Percentiles rank a stretch among this genome's conserved stretches.
phyloP scores from a whole-genome alignment of 2,329 filamentous ascomycete genomes.

The Phyllosticta citrichinensis region DNA sequence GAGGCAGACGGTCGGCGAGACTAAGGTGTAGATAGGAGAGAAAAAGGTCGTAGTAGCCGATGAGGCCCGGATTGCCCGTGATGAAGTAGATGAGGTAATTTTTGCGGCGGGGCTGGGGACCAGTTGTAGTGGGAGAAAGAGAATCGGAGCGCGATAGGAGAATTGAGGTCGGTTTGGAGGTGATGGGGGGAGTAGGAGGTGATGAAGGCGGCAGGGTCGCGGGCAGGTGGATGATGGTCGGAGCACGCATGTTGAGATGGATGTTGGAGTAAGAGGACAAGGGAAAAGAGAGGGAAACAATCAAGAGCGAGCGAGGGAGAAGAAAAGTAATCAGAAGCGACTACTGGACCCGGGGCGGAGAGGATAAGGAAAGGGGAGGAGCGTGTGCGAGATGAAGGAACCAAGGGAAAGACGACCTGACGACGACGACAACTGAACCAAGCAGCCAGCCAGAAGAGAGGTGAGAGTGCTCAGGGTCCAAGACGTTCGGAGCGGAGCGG shows the following conservation, averaged over 20 bases:
- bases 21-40: constrained; percentile 47
- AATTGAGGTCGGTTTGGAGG: neutral
- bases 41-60: constrained; percentile 64
- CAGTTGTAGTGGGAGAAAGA: neutral
- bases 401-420: neutral
- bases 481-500: too few relatives aligned
- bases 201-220: neutral
- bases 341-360: too few relatives aligned
- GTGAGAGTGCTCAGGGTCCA: too few relatives aligned
- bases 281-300: neutral
- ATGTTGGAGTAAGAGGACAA: neutral
- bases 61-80: constrained; percentile 65
- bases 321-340: too few relatives aligned
- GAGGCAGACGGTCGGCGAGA: constrained; percentile 31
- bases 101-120: constrained; percentile 1
- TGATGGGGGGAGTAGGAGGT: neutral
- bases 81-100: constrained; percentile 58
- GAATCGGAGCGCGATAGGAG: neutral
- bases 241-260: neutral
- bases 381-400: neutral
- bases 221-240: neutral
- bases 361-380: neutral
- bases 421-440: too few relatives aligned
- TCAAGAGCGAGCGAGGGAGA: neutral
- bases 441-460: too few relatives aligned